Evolutionary conservation across 169 alveolate genomes (phyloP).

Genomic region (Eimeria necatrix): DNA sequence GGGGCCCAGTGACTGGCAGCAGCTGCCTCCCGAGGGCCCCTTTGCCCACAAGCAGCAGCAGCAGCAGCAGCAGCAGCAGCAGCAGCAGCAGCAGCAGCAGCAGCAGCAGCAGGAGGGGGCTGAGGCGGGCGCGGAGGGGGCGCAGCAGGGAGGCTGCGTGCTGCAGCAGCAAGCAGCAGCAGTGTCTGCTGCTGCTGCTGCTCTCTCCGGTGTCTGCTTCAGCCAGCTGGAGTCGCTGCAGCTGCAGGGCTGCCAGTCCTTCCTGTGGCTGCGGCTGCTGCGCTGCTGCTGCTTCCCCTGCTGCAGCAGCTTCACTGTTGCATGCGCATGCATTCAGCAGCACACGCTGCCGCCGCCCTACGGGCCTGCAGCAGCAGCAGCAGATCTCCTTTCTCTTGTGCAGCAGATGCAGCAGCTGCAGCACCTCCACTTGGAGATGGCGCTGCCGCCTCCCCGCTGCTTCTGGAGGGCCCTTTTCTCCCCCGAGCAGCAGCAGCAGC

Average conservation of each 20-base stretch:
- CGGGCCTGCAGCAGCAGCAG: not conserved
- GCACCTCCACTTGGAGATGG: not conserved
- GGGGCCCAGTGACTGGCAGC: no score
- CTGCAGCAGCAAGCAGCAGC: no score
- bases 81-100: no score
- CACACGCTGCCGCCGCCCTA: not conserved
- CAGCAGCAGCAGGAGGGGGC: no score
- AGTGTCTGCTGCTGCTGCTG: no score
- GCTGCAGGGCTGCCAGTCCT: not conserved
- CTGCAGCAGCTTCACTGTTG: not conserved
- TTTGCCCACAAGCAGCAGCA: no score
- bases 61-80: no score
- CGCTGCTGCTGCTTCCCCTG: not conserved
- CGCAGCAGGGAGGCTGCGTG: no score
- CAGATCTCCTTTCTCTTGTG: not conserved
- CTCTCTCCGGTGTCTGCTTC: not conserved
- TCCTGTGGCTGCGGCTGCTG: not conserved
- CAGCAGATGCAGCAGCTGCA: not conserved
- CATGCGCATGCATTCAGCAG: not conserved
- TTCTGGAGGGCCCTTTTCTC: not conserved
- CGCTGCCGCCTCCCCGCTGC: not conserved
- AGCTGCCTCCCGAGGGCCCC: no score
- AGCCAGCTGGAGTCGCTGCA: not conserved
- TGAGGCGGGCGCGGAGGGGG: no score
- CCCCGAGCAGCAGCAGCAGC: no score